Percentiles rank a stretch among this genome's conserved stretches.
Evolutionary conservation across 306 rosid species (phyloP).

Genomic region (Clitoria ternatea): DNA sequence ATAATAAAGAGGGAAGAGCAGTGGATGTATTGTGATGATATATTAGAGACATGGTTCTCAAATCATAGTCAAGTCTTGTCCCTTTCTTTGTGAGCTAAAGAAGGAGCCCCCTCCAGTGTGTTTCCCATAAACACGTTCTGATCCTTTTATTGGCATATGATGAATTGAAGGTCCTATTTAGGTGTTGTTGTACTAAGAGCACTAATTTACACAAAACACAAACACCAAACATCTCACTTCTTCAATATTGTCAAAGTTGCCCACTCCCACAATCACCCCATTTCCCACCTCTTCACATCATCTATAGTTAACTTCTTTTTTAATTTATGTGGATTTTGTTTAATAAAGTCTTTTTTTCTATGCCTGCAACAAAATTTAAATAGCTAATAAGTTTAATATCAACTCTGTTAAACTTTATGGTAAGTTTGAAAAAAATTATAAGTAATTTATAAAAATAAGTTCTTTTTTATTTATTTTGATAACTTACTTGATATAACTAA

Average conservation of each 20-base stretch:
- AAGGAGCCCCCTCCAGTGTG: background rate
- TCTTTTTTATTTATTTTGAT: too few relatives aligned
- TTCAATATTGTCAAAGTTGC: background rate
- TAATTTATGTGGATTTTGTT: too few relatives aligned
- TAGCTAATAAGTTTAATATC: too few relatives aligned
- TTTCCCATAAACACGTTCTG: conserved; percentile 13
- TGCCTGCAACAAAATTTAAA: too few relatives aligned
- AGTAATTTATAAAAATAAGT: too few relatives aligned
- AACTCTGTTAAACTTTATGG: too few relatives aligned
- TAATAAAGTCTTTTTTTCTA: too few relatives aligned
- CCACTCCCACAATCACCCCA: background rate
- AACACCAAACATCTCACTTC: background rate
- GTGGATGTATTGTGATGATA: background rate
- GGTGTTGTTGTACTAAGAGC: conserved; percentile 1
- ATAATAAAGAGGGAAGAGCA: background rate
- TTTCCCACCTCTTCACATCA: background rate
- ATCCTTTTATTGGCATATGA: too few relatives aligned
- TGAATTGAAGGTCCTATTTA: conserved; percentile 5
- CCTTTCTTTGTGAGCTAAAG: conserved; percentile 13
- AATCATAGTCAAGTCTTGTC: conserved; percentile 30
- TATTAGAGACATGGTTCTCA: conserved; percentile 23
- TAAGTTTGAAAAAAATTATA: too few relatives aligned
- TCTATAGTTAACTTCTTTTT: background rate
- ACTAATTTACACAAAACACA: background rate
- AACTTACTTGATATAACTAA: too few relatives aligned